phyloP scores from a whole-genome alignment of 345 rosid species.

The Acer saccharum region DNA sequence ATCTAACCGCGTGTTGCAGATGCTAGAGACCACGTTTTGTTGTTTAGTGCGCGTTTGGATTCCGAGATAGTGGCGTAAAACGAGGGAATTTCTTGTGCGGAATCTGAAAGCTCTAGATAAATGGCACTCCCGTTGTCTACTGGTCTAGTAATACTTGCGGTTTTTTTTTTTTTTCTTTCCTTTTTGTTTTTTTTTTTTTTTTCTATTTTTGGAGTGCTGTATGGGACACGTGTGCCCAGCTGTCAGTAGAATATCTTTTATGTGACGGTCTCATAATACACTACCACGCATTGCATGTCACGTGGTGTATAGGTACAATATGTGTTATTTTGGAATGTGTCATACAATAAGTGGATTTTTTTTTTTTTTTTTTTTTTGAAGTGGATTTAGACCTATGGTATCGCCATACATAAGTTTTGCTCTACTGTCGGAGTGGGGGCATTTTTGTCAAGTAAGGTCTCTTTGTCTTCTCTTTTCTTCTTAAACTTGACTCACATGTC shows the following conservation, averaged over 20 bases:
- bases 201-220: neutral
- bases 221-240: neutral
- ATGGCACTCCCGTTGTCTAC: slow-evolving; percentile 16
- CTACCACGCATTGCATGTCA: neutral
- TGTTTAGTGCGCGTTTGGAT: slow-evolving; percentile 28
- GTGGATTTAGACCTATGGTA: too few relatives aligned
- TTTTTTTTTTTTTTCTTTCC: too few relatives aligned
- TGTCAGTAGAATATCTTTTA: neutral
- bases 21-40: neutral
- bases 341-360: too few relatives aligned
- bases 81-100: neutral
- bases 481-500: too few relatives aligned
- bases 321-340: too few relatives aligned
- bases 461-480: too few relatives aligned
- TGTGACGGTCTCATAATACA: neutral
- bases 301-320: neutral
- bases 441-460: too few relatives aligned
- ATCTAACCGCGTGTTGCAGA: slow-evolving; percentile 29
- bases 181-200: neutral
- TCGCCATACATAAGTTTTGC: too few relatives aligned
- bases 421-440: too few relatives aligned
- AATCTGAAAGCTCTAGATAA: neutral
- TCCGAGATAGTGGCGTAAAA: slow-evolving; percentile 23
- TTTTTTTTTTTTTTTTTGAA: too few relatives aligned
- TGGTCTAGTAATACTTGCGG: neutral